phyloP scores from a whole-genome alignment of 2,329 filamentous ascomycete genomes.

The Pyricularia grisea region DNA sequence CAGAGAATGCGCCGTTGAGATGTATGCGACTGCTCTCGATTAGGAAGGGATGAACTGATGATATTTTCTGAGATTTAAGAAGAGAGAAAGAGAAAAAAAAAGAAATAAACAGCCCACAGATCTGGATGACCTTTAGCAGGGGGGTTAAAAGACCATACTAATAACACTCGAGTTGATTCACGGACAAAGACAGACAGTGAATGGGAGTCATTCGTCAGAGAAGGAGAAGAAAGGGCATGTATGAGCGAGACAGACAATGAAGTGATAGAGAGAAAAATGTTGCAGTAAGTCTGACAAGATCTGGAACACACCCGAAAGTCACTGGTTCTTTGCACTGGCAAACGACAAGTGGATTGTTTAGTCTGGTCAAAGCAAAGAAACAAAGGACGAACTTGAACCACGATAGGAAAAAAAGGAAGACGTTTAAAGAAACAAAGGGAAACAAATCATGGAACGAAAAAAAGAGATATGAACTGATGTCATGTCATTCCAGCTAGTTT shows the following conservation, averaged over 20 bases:
- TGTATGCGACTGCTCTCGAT: neutral
- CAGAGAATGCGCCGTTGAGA: neutral
- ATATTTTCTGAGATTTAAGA: neutral
- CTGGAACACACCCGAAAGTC: too few species aligned
- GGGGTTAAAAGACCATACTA: neutral
- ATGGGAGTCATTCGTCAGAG: neutral
- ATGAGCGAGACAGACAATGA: neutral
- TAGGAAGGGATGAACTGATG: neutral
- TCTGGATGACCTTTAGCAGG: neutral
- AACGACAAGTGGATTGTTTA: neutral
- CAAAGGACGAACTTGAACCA: neutral
- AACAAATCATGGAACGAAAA: neutral
- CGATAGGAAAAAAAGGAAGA: neutral
- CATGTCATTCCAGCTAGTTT: neutral
- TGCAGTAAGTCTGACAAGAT: too few species aligned
- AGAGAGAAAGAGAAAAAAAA: neutral
- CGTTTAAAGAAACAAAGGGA: neutral
- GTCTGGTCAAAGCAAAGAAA: neutral
- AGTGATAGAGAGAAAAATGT: neutral
- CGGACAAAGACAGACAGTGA: slow-evolving; percentile 2
- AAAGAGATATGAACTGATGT: neutral
- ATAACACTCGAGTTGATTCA: slow-evolving; percentile 2
- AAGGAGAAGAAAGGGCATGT: neutral
- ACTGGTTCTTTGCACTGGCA: neutral
- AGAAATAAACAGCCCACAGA: neutral